A percentile compares a stretch with the other conserved stretches of the same genome.
These are phyloP conservation scores for Rosa lucieae DNA, from an alignment of 306 rosid genomes.

Conservation along the genomic window DNA sequence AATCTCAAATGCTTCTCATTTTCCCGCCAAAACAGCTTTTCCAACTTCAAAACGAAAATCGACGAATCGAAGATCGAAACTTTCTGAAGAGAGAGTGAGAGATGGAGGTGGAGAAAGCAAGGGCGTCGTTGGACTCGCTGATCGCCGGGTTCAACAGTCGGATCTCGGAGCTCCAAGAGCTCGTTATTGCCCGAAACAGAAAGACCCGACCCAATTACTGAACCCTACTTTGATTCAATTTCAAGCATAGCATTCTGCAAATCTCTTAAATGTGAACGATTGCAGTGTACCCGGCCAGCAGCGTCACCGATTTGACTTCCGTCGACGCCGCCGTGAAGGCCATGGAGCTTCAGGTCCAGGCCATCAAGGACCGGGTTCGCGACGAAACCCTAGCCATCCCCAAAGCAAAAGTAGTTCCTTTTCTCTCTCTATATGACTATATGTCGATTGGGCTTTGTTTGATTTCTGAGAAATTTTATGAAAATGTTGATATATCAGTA, in stretches of 20 bases:
- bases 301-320: constrained; percentile 67
- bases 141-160: constrained; percentile 68
- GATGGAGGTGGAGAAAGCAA: constrained; percentile 63
- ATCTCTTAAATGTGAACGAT: not conserved
- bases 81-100: constrained; percentile 6
- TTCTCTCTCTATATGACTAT: not conserved
- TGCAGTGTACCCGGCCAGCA: constrained; percentile 78
- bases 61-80: not conserved
- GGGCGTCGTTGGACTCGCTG: constrained; percentile 60
- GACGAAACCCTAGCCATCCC: constrained; percentile 85
- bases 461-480: not conserved
- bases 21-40: no score
- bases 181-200: constrained; percentile 88
- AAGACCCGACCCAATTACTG: constrained; percentile 4
- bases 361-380: constrained; percentile 72
- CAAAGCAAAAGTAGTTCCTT: constrained; percentile 61
- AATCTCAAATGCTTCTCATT: no score
- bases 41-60: not conserved
- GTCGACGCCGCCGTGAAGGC: constrained; percentile 67
- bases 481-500: not conserved
- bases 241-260: not conserved
- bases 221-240: not conserved
- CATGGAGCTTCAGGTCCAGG: constrained; percentile 87
- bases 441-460: constrained; percentile 1
- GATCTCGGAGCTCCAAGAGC: constrained; percentile 78